These are phyloP conservation scores for Phytophthora pistaciae DNA, from an alignment of 352 stramenopile genomes.

Conservation along the genomic window DNA sequence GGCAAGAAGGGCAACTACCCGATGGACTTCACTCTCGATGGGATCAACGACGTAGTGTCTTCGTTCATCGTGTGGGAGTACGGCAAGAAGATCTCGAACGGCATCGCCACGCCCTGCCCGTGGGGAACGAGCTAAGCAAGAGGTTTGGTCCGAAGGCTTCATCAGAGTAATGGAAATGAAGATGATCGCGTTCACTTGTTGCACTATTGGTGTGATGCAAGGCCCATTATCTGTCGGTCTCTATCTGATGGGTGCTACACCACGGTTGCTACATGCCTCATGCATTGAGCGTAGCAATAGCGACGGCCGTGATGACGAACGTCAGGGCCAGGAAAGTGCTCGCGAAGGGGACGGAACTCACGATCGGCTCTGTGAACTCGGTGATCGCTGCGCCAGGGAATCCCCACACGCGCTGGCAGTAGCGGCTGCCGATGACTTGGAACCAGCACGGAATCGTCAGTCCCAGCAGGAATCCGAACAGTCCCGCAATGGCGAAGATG, in stretches of 20 bases:
- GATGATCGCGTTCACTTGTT: not conserved
- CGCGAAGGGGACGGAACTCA: slow-evolving; percentile 77
- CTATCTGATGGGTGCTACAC: slow-evolving; percentile 17
- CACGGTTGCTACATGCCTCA: slow-evolving; percentile 23
- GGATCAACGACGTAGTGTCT: slow-evolving; percentile 33
- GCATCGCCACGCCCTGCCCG: slow-evolving; percentile 22
- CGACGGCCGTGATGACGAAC: slow-evolving; percentile 74
- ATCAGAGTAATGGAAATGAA: not conserved
- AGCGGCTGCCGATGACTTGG: slow-evolving; percentile 83
- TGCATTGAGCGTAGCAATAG: slow-evolving; percentile 68
- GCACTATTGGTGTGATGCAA: slow-evolving; percentile 3
- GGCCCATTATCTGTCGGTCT: slow-evolving; percentile 11
- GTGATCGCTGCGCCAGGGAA: slow-evolving; percentile 76
- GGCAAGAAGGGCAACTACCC: slow-evolving; percentile 32
- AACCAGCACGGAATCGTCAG: slow-evolving; percentile 88
- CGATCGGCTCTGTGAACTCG: slow-evolving; percentile 66
- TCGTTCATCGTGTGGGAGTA: slow-evolving; percentile 42
- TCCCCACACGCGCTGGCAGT: slow-evolving; percentile 79
- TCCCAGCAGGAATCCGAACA: slow-evolving; percentile 83
- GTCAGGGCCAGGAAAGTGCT: slow-evolving; percentile 68
- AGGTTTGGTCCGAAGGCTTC: not conserved
- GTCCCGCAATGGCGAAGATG: slow-evolving; percentile 81
- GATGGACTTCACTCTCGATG: slow-evolving; percentile 32
- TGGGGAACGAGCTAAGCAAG: slow-evolving; percentile 27
- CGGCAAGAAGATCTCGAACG: slow-evolving; percentile 22